Percentiles rank a stretch among this genome's conserved stretches.
Conservation (phyloP, 192 early-diverging fungal genomes). For the Funneliformis mosseae region DNA sequence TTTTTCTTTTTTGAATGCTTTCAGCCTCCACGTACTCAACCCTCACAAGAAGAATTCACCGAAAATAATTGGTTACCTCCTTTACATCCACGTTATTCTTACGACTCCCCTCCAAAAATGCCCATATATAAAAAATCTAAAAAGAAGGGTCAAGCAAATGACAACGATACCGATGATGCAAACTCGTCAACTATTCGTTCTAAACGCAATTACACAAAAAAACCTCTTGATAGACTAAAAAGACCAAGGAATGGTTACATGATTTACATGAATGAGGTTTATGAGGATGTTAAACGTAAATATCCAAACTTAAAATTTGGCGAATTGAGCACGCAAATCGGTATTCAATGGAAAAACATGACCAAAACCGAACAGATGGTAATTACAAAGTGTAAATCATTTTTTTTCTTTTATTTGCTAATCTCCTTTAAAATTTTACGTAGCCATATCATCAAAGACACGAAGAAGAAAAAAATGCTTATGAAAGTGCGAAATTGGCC, state of each 20-base stretch:
- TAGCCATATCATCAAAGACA: constrained; percentile 23
- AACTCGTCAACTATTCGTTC: not conserved
- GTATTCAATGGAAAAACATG: not conserved
- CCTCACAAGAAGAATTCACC: not conserved
- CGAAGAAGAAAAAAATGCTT: not conserved
- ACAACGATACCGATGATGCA: not conserved
- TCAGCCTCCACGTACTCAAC: not conserved
- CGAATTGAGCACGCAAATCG: not conserved
- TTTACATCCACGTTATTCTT: not conserved
- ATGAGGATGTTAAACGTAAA: not conserved
- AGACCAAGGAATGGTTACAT: constrained; percentile 18
- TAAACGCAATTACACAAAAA: not conserved
- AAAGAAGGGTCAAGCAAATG: not conserved
- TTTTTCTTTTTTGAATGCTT: not conserved
- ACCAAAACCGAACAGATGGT: constrained; percentile 2
- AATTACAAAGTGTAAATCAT: not conserved
- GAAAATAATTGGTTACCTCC: not conserved
- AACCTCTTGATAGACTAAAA: constrained; percentile 8
- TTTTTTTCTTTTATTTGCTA: not conserved
- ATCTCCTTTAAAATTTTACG: too few relatives aligned
- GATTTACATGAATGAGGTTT: constrained; percentile 20
- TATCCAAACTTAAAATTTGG: not conserved
- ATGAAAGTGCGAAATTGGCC: constrained; percentile 8
- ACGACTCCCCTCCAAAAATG: not conserved
- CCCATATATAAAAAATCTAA: not conserved